phyloP scores from a whole-genome alignment of 2,329 filamentous ascomycete genomes.

The Paecilomyces sp. region DNA sequence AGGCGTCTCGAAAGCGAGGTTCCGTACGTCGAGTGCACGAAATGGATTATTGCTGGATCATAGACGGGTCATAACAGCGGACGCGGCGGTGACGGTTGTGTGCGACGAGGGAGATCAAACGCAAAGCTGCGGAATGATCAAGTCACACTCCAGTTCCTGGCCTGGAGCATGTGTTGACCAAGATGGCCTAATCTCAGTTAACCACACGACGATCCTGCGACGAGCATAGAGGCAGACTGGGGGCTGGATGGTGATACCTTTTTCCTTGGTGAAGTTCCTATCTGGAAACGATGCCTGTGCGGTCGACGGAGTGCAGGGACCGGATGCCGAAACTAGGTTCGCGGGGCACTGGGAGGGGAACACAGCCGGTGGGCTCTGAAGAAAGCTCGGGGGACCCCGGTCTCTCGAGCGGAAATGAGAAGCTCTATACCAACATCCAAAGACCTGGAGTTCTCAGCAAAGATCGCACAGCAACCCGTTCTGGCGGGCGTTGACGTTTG shows the following conservation, averaged over 20 bases:
- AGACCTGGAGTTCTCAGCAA: neutral
- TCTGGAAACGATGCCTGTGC: neutral
- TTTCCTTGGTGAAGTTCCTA: neutral
- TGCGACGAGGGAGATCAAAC: slow-evolving; percentile 20
- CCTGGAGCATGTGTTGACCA: neutral
- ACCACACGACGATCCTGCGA: neutral
- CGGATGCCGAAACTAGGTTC: neutral
- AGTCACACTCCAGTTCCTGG: neutral
- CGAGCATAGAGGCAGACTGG: neutral
- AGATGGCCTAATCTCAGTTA: neutral
- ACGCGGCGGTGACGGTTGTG: slow-evolving; percentile 21
- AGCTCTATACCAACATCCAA: neutral
- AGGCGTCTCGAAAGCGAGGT: slow-evolving; percentile 3
- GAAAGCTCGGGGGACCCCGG: neutral
- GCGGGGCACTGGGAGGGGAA: neutral
- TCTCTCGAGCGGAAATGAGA: neutral
- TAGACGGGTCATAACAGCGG: slow-evolving; percentile 23
- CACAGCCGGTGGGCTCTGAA: neutral
- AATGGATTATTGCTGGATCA: slow-evolving; percentile 14
- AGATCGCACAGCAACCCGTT: neutral
- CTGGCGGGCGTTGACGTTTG: neutral
- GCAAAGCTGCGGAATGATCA: slow-evolving; percentile 7
- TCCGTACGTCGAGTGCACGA: slow-evolving; percentile 1
- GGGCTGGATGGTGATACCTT: neutral
- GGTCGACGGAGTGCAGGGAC: neutral